phyloP scores from a whole-genome alignment of 2,329 filamentous ascomycete species.

The Fonsecaea monophora region DNA sequence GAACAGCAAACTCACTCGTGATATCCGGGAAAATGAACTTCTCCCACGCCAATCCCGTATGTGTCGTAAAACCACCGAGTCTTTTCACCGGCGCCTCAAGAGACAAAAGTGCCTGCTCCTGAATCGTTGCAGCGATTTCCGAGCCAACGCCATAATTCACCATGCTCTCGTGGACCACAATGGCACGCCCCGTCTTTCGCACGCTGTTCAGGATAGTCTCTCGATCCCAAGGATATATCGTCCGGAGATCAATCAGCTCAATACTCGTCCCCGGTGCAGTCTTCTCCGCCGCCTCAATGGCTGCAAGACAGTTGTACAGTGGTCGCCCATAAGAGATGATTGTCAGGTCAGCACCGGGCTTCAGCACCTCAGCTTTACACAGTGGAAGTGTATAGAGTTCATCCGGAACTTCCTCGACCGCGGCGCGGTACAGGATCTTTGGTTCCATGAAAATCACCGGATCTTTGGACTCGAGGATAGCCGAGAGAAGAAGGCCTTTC shows the following conservation, averaged over 20 bases:
- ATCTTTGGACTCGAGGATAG: constrained; percentile 77
- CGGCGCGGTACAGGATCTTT: constrained; percentile 89
- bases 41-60: constrained; percentile 80
- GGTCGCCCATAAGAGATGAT: constrained; percentile 89
- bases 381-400: constrained; percentile 82
- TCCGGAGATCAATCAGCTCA: constrained; percentile 88
- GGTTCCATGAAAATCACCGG: constrained; percentile 93
- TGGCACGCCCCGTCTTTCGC: constrained; percentile 80
- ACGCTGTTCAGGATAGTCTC: constrained; percentile 80
- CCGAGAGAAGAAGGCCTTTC: constrained; percentile 80
- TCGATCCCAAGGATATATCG: constrained; percentile 90
- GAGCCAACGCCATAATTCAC: constrained; percentile 89
- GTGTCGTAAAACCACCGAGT: constrained; percentile 86
- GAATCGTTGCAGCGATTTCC: constrained; percentile 85
- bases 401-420: constrained; percentile 87
- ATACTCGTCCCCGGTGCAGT: constrained; percentile 71
- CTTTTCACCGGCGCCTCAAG: constrained; percentile 84
- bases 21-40: constrained; percentile 83
- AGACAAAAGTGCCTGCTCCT: constrained; percentile 81
- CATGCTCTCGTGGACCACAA: constrained; percentile 93
- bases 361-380: constrained; percentile 82
- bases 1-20: constrained; percentile 68
- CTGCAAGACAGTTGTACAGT: constrained; percentile 80
- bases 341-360: constrained; percentile 79
- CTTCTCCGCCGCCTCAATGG: constrained; percentile 77